Evolutionary conservation across 805 yeast species (phyloP), one percentile per base, ranked within the genome.

Genomic region (Candida coleopterorum): DNA sequence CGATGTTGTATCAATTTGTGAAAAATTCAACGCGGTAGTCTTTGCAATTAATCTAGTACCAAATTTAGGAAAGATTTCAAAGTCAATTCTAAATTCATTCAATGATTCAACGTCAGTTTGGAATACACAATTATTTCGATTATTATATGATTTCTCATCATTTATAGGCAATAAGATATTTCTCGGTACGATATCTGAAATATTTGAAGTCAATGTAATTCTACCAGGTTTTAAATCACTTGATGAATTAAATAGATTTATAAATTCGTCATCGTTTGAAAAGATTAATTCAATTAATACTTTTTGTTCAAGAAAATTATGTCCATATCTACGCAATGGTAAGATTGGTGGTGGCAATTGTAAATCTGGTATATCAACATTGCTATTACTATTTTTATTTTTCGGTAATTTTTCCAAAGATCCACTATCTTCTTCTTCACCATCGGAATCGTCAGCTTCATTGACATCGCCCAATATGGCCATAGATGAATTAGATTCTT

Each of bases 341-440:
- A 93, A 78, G 37, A 93, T 86, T 3, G 98, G 98, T 1, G 98
- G 98, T 0, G 98, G 98, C 40, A 93, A 68, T 16, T 88, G 77
- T 33, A 93, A 72, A 49, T 87, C 96, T 0, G 98, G 97, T 37
- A 93, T 90, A 12, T 79, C 72, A 46, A 87, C 95, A 6, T 76
- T 64, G 25, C 64, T 69, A 17, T 32, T 59, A 34, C 57, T 61
- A 9, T 54, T 61, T 6, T 49, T 32, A n/a, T n/a, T n/a, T n/a
- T n/a, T n/a, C n/a, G n/a, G n/a, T n/a, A n/a, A n/a, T 25, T 31
- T 31, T 4, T 25, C 9, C 6, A 17, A 12, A 23, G 53, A 56
- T 4, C 57, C 67, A 37, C 66, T 60, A 40, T 67, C 68, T 41
- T 66, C 72, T 23, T 18, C 22, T 17, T 33, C 36, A 18, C 30